phyloP scores from a whole-genome alignment of 2,329 filamentous ascomycete species.

The Nemania sp. region DNA sequence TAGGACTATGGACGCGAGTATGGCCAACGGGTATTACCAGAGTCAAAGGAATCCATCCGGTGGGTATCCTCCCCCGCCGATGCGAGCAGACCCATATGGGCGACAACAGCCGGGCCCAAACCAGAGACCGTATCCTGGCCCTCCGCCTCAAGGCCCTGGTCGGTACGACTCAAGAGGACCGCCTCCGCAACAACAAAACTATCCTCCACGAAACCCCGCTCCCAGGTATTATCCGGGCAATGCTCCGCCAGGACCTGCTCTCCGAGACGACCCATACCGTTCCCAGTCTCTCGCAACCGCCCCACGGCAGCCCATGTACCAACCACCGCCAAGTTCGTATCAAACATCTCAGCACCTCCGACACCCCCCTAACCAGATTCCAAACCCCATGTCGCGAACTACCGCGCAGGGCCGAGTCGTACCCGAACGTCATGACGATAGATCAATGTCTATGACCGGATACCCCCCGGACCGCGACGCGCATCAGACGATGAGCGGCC shows the following conservation, averaged over 20 bases:
- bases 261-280: conserved; percentile 87
- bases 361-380: conserved; percentile 77
- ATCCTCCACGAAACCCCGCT: conserved; percentile 59
- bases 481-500: conserved; percentile 93
- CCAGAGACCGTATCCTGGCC: conserved; percentile 77
- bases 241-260: conserved; percentile 70
- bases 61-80: conserved; percentile 55
- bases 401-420: conserved; percentile 93
- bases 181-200: conserved; percentile 61
- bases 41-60: conserved; percentile 65
- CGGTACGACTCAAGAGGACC: conserved; percentile 73
- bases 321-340: conserved; percentile 70
- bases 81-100: conserved; percentile 53
- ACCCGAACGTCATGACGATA: conserved; percentile 90
- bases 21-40: conserved; percentile 65
- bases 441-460: conserved; percentile 95
- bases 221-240: conserved; percentile 73
- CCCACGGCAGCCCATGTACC: conserved; percentile 79
- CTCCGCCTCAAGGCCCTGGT: conserved; percentile 61
- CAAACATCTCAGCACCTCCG: conserved; percentile 80
- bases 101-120: conserved; percentile 62
- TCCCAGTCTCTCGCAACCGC: conserved; percentile 91
- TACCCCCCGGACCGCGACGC: conserved; percentile 80
- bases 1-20: conserved; percentile 59
- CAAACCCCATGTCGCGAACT: conserved; percentile 75